Evolutionary conservation across 805 yeast genomes (phyloP).

Genomic region (Clavispora asparagi): DNA sequence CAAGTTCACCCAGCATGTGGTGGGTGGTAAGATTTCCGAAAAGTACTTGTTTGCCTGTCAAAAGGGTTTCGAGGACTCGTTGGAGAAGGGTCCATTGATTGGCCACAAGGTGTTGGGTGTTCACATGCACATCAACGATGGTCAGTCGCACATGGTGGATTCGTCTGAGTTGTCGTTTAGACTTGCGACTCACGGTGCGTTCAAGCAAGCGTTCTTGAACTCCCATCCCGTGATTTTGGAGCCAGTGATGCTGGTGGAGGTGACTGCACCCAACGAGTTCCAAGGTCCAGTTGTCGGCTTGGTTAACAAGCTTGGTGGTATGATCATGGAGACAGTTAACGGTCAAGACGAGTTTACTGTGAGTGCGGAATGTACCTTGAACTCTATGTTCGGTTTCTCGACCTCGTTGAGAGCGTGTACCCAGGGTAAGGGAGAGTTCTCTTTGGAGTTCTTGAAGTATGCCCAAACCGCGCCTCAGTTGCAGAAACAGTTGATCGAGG

Average conservation of each 20-base stretch:
- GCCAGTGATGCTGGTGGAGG: conserved; percentile 92
- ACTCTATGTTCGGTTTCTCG: conserved; percentile 94
- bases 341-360: conserved; percentile 92
- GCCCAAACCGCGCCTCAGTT: conserved; percentile 86
- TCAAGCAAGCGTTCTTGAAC: conserved; percentile 80
- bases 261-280: conserved; percentile 93
- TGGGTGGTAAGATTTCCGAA: conserved; percentile 96
- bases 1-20: conserved; percentile 77
- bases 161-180: conserved; percentile 94
- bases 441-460: conserved; percentile 90
- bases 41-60: conserved; percentile 91
- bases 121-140: conserved; percentile 91
- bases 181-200: conserved; percentile 88
- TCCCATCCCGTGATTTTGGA: conserved; percentile 87
- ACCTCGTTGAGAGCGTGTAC: conserved; percentile 93
- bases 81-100: conserved; percentile 93
- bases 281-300: conserved; percentile 91
- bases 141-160: conserved; percentile 96
- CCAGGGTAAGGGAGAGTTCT: conserved; percentile 98
- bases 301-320: conserved; percentile 86
- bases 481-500: conserved; percentile 86
- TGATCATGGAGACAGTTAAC: conserved; percentile 90
- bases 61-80: conserved; percentile 91
- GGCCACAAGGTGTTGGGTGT: conserved; percentile 94
- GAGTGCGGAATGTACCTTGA: conserved; percentile 93